Evolutionary conservation across 2,329 filamentous ascomycete species (phyloP).

Genomic region (Penicillium brevicompactum): DNA sequence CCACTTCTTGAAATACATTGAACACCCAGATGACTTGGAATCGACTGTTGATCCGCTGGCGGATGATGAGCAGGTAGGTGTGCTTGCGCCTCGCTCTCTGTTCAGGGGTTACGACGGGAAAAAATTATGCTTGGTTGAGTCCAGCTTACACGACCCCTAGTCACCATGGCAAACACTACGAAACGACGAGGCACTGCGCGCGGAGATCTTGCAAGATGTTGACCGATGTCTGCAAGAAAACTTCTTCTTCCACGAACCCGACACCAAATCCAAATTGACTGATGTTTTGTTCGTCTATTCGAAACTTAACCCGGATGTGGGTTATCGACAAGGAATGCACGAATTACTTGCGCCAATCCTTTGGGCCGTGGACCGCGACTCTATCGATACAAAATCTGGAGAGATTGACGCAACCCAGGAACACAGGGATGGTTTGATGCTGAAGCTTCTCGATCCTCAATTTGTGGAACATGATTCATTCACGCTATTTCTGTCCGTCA

Average conservation of each 20-base stretch:
- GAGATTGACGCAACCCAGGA: not conserved
- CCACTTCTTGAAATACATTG: slow-evolving; percentile 78
- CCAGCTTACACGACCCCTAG: slow-evolving; percentile 50
- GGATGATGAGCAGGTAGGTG: slow-evolving; percentile 71
- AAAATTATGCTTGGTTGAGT: slow-evolving; percentile 17
- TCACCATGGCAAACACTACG: slow-evolving; percentile 90
- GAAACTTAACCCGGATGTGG: slow-evolving; percentile 82
- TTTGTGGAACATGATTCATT: slow-evolving; percentile 92
- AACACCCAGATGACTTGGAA: slow-evolving; percentile 78
- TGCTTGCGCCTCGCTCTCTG: not conserved
- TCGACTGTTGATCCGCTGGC: slow-evolving; percentile 79
- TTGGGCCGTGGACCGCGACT: slow-evolving; percentile 80
- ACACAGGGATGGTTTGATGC: slow-evolving; percentile 56
- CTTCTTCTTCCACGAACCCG: slow-evolving; percentile 79
- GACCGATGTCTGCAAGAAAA: slow-evolving; percentile 88
- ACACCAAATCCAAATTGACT: slow-evolving; percentile 77
- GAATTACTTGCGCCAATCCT: slow-evolving; percentile 89
- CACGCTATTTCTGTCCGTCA: slow-evolving; percentile 78
- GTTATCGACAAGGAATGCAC: slow-evolving; percentile 99
- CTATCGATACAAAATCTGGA: slow-evolving; percentile 58
- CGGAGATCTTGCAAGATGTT: slow-evolving; percentile 93
- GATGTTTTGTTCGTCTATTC: slow-evolving; percentile 94
- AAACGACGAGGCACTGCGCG: slow-evolving; percentile 78
- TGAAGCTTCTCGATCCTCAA: slow-evolving; percentile 67
- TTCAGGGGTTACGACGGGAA: too few species aligned